phyloP scores from a whole-genome alignment of 352 stramenopile species.

The Pythium coloratum region DNA sequence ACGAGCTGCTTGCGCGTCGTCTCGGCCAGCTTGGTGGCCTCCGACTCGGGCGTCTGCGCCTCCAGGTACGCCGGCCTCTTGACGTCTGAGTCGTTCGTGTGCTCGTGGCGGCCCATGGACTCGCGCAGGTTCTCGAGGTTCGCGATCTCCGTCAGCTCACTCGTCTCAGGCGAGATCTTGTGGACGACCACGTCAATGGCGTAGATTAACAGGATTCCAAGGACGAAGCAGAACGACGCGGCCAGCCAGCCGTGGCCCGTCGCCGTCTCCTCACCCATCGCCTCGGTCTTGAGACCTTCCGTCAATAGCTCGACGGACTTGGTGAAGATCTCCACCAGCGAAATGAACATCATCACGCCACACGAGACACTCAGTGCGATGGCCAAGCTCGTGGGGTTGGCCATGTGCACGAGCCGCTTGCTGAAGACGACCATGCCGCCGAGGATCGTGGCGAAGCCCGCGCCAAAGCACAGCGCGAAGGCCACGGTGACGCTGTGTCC shows the following conservation, averaged over 20 bases:
- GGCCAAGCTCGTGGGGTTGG: slow-evolving; percentile 49
- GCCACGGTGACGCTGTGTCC: slow-evolving; percentile 28
- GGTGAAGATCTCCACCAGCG: slow-evolving; percentile 60
- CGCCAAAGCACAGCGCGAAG: slow-evolving; percentile 40
- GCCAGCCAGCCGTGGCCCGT: slow-evolving; percentile 67
- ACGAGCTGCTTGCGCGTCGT: slow-evolving; percentile 28
- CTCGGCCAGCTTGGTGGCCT: slow-evolving; percentile 3
- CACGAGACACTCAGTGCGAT: slow-evolving; percentile 66
- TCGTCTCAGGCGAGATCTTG: slow-evolving; percentile 36
- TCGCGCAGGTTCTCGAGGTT: slow-evolving; percentile 33
- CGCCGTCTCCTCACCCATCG: slow-evolving; percentile 44
- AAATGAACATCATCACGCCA: slow-evolving; percentile 78
- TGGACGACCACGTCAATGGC: slow-evolving; percentile 67
- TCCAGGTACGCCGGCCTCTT: slow-evolving; percentile 8
- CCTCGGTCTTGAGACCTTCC: slow-evolving; percentile 34
- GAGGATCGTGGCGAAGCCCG: slow-evolving; percentile 45
- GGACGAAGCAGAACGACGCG: slow-evolving; percentile 45
- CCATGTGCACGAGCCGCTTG: slow-evolving; percentile 58
- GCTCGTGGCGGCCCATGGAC: slow-evolving; percentile 24
- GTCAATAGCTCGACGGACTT: slow-evolving; percentile 58
- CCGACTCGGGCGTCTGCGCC: slow-evolving; percentile 29
- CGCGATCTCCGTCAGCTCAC: slow-evolving; percentile 20
- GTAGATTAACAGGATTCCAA: slow-evolving; percentile 59
- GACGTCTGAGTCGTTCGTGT: not conserved
- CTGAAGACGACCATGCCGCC: slow-evolving; percentile 46